Base-by-base conservation (phyloP, 345 rosid genomes). In the Crucihimalaya himalaica region DNA sequence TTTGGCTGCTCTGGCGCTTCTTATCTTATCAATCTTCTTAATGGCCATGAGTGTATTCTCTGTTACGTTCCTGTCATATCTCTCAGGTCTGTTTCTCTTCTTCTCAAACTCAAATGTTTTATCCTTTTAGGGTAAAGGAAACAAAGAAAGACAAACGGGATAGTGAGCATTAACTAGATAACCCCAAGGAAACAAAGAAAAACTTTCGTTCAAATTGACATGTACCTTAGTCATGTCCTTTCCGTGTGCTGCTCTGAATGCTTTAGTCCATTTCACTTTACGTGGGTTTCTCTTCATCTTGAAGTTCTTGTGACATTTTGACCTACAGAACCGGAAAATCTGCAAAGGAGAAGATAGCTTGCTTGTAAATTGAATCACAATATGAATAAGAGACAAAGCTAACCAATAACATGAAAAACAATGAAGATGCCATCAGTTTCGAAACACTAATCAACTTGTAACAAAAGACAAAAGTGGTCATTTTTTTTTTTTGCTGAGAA, bases 211-310 rank as follows among this genome's bases (percentile, higher is more conserved):
- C 50, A 76, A 39, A 28, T 2, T 18, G 65, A 14, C 3, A n/a
- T 7, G 31, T 48, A 96, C 98, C 91, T 89, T 87, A 46, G 99
- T 92, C 98, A 96, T 92, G 78, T 96, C 98, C 78, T 96, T 96
- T 16, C 96, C 96, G 5, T 85, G 91, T 63, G 89, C 62, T 3
- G 86, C 83, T 83, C 98, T 84, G 48, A 82, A 90, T 65, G 94
- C 97, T 87, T 95, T 95, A 57, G 98, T 92, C 98, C 98, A 95
- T 70, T 92, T 92, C 7, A 95, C 94, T 71, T 95, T 92, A 43
- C 97, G 89, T 5, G 98, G 99, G 74, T 92, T 96, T 72, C 98
- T 92, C 89, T 96, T 96, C 99, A 92, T 96, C 81, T 96, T 96
- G 68, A 93, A 89, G 75, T 93, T 93, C 79, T 93, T 93, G 77